Conservation (phyloP, 1,284 basidiomycete species). For the Irpex sp. region DNA sequence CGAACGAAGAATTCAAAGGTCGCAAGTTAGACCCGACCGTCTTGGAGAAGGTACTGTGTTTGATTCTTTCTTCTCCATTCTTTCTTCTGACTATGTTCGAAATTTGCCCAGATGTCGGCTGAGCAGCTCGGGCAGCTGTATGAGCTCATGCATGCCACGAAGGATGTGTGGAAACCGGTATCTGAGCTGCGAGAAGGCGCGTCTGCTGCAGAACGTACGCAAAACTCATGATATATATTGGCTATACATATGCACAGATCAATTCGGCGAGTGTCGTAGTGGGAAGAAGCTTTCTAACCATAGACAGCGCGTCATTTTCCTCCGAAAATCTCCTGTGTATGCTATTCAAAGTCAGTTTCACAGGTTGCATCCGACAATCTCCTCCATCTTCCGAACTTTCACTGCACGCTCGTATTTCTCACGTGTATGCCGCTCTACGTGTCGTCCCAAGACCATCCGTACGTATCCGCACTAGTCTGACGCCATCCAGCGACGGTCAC, state of each 20-base stretch:
- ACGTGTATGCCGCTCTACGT: neutral
- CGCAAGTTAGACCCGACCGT: slow-evolving; percentile 71
- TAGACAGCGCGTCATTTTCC: neutral
- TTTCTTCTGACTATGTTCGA: neutral
- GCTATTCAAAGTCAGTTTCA: neutral
- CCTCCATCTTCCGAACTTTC: neutral
- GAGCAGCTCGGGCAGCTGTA: slow-evolving; percentile 91
- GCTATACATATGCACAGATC: neutral
- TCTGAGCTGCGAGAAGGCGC: slow-evolving; percentile 9
- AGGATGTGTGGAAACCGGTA: slow-evolving; percentile 76
- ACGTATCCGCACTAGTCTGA: neutral
- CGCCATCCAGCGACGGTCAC: neutral
- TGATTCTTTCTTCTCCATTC: neutral
- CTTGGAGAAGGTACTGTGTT: slow-evolving; percentile 67
- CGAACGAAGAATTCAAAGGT: slow-evolving; percentile 53
- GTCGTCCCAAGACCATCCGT: neutral
- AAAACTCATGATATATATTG: neutral
- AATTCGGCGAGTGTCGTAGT: neutral
- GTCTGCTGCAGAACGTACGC: slow-evolving; percentile 7
- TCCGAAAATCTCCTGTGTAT: neutral
- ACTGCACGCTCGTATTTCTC: neutral
- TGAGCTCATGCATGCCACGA: slow-evolving; percentile 88
- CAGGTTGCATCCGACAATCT: neutral
- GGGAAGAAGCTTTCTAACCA: neutral
- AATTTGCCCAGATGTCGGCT: slow-evolving; percentile 66